phyloP scores from a whole-genome alignment of 1,284 basidiomycete species.

The Pseudozyma hubeiensis region DNA sequence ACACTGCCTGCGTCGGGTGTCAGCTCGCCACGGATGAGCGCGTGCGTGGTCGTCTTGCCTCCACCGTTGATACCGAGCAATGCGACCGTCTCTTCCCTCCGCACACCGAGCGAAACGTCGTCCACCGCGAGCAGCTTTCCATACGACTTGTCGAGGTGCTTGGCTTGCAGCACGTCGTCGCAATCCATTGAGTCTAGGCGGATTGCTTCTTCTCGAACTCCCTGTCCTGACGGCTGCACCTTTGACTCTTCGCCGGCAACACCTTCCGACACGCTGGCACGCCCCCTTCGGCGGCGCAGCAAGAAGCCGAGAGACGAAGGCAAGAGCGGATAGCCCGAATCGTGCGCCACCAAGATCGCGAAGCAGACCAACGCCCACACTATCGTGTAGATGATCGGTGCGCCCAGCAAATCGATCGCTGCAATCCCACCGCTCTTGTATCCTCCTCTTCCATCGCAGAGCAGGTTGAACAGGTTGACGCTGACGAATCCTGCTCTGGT shows the following conservation, averaged over 20 bases:
- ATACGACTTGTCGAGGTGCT: conserved; percentile 78
- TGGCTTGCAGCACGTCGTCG: conserved; percentile 75
- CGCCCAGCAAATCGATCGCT: conserved; percentile 76
- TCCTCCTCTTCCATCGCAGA: conserved; percentile 75
- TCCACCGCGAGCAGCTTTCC: conserved; percentile 76
- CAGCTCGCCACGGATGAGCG: conserved; percentile 42
- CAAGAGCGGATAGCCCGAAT: conserved; percentile 71
- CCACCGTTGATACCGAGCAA: conserved; percentile 84
- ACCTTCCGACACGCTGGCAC: background rate
- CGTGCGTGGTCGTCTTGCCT: conserved; percentile 75
- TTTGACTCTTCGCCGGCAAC: conserved; percentile 20
- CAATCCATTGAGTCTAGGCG: conserved; percentile 71
- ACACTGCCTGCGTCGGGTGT: conserved; percentile 31
- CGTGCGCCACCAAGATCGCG: conserved; percentile 74
- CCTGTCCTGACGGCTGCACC: conserved; percentile 59
- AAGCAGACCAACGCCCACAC: conserved; percentile 74
- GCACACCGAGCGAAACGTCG: conserved; percentile 78
- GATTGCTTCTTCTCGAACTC: conserved; percentile 74
- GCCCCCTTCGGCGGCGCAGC: conserved; percentile 7
- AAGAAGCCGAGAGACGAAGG: conserved; percentile 17
- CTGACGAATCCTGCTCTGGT: conserved; percentile 79
- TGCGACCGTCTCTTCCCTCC: conserved; percentile 77
- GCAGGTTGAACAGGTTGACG: conserved; percentile 80
- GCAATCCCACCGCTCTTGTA: conserved; percentile 69
- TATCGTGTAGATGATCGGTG: conserved; percentile 78